Evolutionary conservation across 176 grass and related monocot species (phyloP).

Genomic region (Paspalum vaginatum): DNA sequence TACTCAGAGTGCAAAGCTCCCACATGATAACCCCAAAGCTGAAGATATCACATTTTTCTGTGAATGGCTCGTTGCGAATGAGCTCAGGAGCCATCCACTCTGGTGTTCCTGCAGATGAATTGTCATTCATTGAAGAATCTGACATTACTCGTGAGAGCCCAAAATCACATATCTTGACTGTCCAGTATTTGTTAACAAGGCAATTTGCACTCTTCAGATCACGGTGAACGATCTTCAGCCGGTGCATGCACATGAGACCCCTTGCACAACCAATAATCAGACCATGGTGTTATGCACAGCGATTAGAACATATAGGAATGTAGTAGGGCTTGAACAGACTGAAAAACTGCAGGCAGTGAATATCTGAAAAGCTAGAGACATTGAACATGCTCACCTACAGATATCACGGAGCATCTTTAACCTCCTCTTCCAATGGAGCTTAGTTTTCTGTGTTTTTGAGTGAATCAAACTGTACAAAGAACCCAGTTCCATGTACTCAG

Average conservation of each 20-base stretch:
- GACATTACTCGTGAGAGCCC: conserved; percentile 78
- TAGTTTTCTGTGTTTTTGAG: conserved; percentile 71
- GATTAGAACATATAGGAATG: conserved; percentile 27
- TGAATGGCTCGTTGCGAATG: conserved; percentile 87
- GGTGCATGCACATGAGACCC: conserved; percentile 98
- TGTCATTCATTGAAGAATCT: conserved; percentile 68
- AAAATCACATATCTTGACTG: conserved; percentile 97
- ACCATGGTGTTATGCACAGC: conserved; percentile 12
- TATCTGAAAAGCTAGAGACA: neutral
- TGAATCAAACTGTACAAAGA: conserved; percentile 99
- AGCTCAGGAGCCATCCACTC: conserved; percentile 99
- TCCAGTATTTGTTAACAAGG: conserved; percentile 95
- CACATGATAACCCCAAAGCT: conserved; percentile 99
- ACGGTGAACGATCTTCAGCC: conserved; percentile 91
- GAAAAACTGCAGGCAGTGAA: conserved; percentile 17
- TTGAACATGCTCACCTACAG: conserved; percentile 68
- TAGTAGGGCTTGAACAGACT: neutral
- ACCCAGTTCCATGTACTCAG: conserved; percentile 97
- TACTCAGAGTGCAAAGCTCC: conserved; percentile 95
- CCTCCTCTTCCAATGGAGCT: conserved; percentile 87
- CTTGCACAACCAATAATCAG: conserved; percentile 52
- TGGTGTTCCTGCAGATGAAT: conserved; percentile 85
- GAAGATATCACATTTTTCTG: conserved; percentile 96
- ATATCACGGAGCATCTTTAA: conserved; percentile 99
- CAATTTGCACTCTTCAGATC: conserved; percentile 98